Conservation (phyloP, 164 flowering plant species). For the Cinnamomum chago region DNA sequence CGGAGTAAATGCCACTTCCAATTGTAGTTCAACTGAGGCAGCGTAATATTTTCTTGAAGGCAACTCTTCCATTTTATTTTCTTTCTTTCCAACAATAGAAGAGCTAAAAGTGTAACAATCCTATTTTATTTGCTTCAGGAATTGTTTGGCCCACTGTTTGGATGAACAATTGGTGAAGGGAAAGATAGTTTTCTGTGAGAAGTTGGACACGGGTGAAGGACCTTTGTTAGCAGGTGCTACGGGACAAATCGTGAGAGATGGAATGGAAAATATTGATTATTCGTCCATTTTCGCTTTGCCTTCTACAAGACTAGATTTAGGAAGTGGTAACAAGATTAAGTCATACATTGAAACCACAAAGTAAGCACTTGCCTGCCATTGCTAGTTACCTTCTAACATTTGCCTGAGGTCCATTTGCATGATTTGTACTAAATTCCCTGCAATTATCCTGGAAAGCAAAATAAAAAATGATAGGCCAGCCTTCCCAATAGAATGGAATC, state of each 20-base stretch:
- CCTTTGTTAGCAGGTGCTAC: slow-evolving; percentile 25
- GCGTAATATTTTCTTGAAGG: background rate
- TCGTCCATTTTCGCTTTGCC: slow-evolving; percentile 34
- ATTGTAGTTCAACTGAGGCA: background rate
- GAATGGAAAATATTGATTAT: slow-evolving; percentile 12
- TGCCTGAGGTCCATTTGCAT: too few relatives aligned
- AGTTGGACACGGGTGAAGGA: background rate
- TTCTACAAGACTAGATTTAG: slow-evolving; percentile 17
- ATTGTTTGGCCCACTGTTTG: slow-evolving; percentile 27
- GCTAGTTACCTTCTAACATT: too few relatives aligned
- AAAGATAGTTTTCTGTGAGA: slow-evolving; percentile 54
- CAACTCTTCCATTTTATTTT: too few relatives aligned
- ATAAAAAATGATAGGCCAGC: too few relatives aligned
- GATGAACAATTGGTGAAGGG: slow-evolving; percentile 32
- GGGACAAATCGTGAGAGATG: slow-evolving; percentile 36
- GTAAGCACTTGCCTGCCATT: slow-evolving; percentile 15
- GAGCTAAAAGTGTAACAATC: background rate
- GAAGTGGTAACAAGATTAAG: slow-evolving; percentile 16
- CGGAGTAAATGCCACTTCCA: background rate
- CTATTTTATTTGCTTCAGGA: slow-evolving; percentile 21
- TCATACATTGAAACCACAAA: slow-evolving; percentile 34
- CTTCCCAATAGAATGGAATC: too few relatives aligned
- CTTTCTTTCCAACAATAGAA: background rate
- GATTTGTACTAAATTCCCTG: too few relatives aligned
- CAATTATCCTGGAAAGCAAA: too few relatives aligned